These are phyloP conservation scores for Bruguiera hainesii DNA, from an alignment of 441 rosid species.

Conservation along the genomic window DNA sequence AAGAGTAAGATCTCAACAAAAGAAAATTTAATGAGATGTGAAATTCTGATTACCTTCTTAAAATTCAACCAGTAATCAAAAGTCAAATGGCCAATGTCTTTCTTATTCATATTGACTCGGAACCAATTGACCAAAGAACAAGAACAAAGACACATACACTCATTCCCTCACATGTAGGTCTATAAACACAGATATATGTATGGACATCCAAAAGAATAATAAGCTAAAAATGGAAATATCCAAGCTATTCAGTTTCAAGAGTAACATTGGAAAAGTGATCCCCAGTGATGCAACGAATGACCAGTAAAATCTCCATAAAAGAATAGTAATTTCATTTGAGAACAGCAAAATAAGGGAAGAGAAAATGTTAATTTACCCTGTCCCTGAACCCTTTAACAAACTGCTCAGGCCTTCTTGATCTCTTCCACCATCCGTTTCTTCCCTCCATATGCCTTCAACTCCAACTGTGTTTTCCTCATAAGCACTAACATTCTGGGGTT, in stretches of 20 bases:
- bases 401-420: slow-evolving; percentile 70
- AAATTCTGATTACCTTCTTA: no score
- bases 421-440: slow-evolving; percentile 51
- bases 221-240: no score
- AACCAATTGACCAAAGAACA: no score
- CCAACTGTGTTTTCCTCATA: slow-evolving; percentile 64
- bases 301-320: background rate
- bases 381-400: slow-evolving; percentile 60
- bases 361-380: slow-evolving; percentile 36
- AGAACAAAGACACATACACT: no score
- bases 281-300: background rate
- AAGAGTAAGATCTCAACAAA: no score
- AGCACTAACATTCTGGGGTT: slow-evolving; percentile 35
- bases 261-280: background rate
- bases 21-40: no score
- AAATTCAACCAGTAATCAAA: no score
- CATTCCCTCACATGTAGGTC: no score
- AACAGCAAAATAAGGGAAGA: background rate
- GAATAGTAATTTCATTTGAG: background rate
- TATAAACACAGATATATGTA: no score
- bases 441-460: slow-evolving; percentile 47
- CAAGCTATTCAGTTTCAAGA: background rate
- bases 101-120: no score
- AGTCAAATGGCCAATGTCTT: no score
- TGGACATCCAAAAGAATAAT: no score